Conservation (phyloP, 805 yeast genomes). For the Wickerhamomyces alni region DNA sequence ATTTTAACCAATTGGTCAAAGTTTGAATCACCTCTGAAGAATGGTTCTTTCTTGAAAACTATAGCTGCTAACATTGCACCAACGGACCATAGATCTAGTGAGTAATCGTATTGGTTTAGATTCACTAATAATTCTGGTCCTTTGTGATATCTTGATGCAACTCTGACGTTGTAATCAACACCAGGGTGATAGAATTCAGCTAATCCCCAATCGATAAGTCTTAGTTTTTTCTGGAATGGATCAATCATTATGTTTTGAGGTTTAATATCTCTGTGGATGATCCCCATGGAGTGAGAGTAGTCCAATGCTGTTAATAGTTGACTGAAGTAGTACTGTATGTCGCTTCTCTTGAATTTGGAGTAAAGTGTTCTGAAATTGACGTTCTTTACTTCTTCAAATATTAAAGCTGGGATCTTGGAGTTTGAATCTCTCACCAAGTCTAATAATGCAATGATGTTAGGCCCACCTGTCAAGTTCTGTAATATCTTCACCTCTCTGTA, state of each 20-base stretch:
- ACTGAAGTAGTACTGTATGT: constrained; percentile 77
- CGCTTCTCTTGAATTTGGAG: constrained; percentile 68
- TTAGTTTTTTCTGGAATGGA: constrained; percentile 58
- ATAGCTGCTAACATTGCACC: constrained; percentile 93
- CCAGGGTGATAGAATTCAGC: constrained; percentile 92
- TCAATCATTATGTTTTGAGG: constrained; percentile 97
- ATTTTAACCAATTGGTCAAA: constrained; percentile 89
- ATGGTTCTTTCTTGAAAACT: constrained; percentile 85
- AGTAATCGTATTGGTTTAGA: constrained; percentile 83
- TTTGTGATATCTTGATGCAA: constrained; percentile 87
- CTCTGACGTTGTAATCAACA: constrained; percentile 86
- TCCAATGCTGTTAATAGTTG: constrained; percentile 81
- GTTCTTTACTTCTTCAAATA: constrained; percentile 81
- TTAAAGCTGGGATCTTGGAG: constrained; percentile 77
- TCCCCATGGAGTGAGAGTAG: constrained; percentile 90
- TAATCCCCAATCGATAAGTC: constrained; percentile 92
- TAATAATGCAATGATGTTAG: constrained; percentile 68
- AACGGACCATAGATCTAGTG: constrained; percentile 88
- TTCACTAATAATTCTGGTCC: constrained; percentile 90
- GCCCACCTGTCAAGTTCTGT: constrained; percentile 80
- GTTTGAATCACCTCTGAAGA: constrained; percentile 87
- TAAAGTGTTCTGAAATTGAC: constrained; percentile 78
- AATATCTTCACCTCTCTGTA: constrained; percentile 84
- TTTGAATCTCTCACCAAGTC: constrained; percentile 81
- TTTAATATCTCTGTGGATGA: constrained; percentile 93